phyloP scores from a whole-genome alignment of 371 early-diverging fungal genomes.

The Mortierella sp. region DNA sequence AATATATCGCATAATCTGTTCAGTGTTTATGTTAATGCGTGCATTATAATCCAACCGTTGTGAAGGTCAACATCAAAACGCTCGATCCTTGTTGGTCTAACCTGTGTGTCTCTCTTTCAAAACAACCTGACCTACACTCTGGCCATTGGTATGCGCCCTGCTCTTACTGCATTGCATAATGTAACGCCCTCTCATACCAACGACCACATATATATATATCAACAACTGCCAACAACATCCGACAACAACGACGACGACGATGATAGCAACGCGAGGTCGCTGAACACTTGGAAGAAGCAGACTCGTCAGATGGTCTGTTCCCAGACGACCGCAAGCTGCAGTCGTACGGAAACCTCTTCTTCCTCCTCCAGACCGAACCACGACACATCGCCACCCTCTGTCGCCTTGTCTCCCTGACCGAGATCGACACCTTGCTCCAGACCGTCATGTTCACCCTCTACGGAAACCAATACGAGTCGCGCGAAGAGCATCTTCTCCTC shows the following conservation, averaged over 20 bases:
- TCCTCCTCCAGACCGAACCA: slow-evolving; percentile 93
- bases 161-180: background rate
- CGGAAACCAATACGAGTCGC: slow-evolving; percentile 96
- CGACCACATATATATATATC: background rate
- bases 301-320: slow-evolving; percentile 74
- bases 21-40: background rate
- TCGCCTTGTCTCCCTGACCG: slow-evolving; percentile 85
- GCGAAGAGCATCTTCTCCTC: slow-evolving; percentile 94
- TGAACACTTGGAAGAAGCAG: slow-evolving; percentile 80
- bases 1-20: background rate
- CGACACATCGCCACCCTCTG: slow-evolving; percentile 90
- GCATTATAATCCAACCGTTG: background rate
- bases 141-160: slow-evolving; percentile 3
- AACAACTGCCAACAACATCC: background rate
- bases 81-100: slow-evolving; percentile 4
- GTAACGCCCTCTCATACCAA: background rate
- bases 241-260: background rate
- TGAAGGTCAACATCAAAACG: background rate
- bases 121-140: background rate
- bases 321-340: slow-evolving; percentile 91
- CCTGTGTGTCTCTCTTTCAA: slow-evolving; percentile 3
- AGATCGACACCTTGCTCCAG: slow-evolving; percentile 94
- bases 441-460: slow-evolving; percentile 97
- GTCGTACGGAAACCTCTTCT: slow-evolving; percentile 94
- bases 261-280: slow-evolving; percentile 83